A percentile compares a stretch with the other conserved stretches of the same genome.
Conservation (phyloP, 495 filamentous ascomycete species). For the Pyrenula massariospora region DNA sequence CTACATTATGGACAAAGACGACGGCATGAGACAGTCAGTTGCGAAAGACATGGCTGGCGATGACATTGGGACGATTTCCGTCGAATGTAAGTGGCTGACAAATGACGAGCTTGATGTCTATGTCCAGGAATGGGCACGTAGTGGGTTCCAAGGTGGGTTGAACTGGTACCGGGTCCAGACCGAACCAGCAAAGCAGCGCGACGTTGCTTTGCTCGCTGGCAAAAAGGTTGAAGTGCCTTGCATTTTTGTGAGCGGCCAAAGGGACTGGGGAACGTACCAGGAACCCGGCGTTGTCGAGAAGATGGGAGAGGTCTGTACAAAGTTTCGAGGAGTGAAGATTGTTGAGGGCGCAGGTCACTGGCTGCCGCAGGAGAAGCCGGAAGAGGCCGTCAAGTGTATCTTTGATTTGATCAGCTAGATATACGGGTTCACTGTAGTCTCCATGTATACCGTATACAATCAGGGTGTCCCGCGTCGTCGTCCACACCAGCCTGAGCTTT, state of each 20-base stretch:
- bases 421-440: too few species aligned
- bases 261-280: conserved; percentile 60
- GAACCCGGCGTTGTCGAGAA: conserved; percentile 49
- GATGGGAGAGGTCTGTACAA: conserved; percentile 38
- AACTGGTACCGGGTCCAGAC: conserved; percentile 59
- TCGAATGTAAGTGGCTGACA: conserved; percentile 36
- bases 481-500: too few species aligned
- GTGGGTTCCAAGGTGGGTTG: conserved; percentile 57
- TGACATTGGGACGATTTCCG: not conserved
- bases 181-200: conserved; percentile 30
- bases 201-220: conserved; percentile 48
- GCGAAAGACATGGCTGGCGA: conserved; percentile 39
- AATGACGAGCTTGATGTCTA: conserved; percentile 48
- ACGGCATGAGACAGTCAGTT: conserved; percentile 46
- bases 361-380: conserved; percentile 54
- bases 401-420: conserved; percentile 21
- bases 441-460: too few species aligned
- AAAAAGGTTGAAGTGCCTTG: conserved; percentile 51
- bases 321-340: conserved; percentile 36
- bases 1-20: conserved; percentile 52
- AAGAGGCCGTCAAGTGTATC: conserved; percentile 38
- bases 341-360: conserved; percentile 54
- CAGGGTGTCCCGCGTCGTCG: too few species aligned
- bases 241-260: conserved; percentile 43
- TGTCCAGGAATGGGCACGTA: conserved; percentile 46